Base-by-base conservation (phyloP, 1,284 basidiomycete genomes). In the Coniophora puteana region DNA sequence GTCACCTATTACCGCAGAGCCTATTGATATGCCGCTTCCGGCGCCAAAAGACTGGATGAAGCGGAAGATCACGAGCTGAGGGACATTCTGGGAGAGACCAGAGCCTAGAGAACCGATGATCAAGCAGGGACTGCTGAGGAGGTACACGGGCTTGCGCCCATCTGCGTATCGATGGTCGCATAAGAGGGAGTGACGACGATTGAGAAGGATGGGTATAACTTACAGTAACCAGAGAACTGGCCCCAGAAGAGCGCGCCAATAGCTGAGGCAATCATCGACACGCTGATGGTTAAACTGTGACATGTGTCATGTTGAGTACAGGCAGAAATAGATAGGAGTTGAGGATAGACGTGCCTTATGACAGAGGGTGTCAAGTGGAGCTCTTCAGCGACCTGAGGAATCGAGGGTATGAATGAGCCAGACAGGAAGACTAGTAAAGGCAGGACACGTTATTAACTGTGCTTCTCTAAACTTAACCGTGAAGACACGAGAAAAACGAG, bases 1-100 rank as follows among this genome's bases (percentile, higher is more conserved):
- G 53, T 85, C 83, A 3, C 79, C 80, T 33, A 85, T 77, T 0
- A 75, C 76, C 0, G 78, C 81, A 0, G 74, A 71, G 2, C 82
- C 83, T 8, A 85, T 71, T 1, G 73, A 65, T 17, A 81, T 50
- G 1, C 78, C 76, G 5, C 69, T 67, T 4, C 66, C 67, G 30
- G 72, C 61, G 21, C 83, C 83, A 36, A 83, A 70, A 0, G 79
- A 77, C 52, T 87, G 83, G 0, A 86, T 45, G 29, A 81, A 69
- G 4, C 84, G 71, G 54, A 76, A 83, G 3, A 69, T 57, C 60
- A 87, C 73, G 8, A 88, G 63, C 12, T 69, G 52, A 0, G 66
- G 65, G 2, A 86, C 62, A 4, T 53, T 68, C 4, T 54, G 57
- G 1, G 76, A 69, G 4, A 61, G 41, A 0, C 76, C 75, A 0